phyloP scores from a whole-genome alignment of 2,329 filamentous ascomycete genomes.

The Bertia moriformis region DNA sequence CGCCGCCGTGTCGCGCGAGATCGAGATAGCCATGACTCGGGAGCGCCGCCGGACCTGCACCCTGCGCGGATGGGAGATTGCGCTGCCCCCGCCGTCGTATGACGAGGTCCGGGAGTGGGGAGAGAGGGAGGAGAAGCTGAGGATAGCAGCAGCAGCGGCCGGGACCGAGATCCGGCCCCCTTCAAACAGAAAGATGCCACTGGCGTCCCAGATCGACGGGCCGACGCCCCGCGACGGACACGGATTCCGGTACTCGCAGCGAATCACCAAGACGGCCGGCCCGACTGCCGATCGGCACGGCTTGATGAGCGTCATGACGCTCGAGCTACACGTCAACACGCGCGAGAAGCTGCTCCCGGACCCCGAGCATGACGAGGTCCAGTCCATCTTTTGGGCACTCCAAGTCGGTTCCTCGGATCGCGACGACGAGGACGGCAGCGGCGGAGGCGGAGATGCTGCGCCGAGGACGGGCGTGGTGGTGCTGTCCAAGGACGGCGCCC shows the following conservation, averaged over 20 bases:
- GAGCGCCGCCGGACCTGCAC: constrained; percentile 43
- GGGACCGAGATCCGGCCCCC: constrained; percentile 3
- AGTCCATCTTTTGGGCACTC: constrained; percentile 79
- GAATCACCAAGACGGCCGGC: too few species aligned
- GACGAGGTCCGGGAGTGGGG: constrained; percentile 60
- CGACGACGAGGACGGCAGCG: constrained; percentile 37
- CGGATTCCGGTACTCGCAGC: too few species aligned
- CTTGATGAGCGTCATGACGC: constrained; percentile 95
- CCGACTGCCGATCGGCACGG: too few species aligned
- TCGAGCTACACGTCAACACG: constrained; percentile 85
- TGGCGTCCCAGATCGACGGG: constrained; percentile 73
- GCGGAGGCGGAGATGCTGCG: constrained; percentile 21
- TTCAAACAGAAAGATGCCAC: constrained; percentile 11
- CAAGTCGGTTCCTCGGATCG: too few species aligned
- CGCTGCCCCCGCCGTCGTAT: constrained; percentile 52
- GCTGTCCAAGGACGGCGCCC: not conserved
- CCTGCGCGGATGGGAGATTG: constrained; percentile 64
- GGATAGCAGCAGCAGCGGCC: constrained; percentile 3
- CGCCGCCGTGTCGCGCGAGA: not conserved
- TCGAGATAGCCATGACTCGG: constrained; percentile 21
- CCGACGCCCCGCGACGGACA: constrained; percentile 42
- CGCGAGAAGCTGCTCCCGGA: constrained; percentile 70
- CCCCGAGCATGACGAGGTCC: constrained; percentile 77
- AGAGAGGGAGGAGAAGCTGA: constrained; percentile 17
- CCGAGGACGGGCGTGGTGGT: not conserved